phyloP scores from a whole-genome alignment of 768 basidiomycete species.

The Kwoniella mangroviensis region DNA sequence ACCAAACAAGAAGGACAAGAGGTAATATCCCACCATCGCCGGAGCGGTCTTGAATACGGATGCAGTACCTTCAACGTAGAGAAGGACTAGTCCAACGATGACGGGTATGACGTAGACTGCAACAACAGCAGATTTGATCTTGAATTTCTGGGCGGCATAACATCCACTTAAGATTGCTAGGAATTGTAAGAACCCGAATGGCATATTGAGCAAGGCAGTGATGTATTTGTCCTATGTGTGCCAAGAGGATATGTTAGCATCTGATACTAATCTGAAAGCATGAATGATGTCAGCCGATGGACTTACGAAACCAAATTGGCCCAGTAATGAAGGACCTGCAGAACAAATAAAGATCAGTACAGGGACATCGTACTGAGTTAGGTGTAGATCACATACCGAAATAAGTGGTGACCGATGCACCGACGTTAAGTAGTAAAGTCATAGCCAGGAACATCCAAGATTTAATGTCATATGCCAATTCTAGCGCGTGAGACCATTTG shows the following conservation, averaged over 20 bases:
- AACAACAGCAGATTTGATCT: slow-evolving; percentile 43
- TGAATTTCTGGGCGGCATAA: slow-evolving; percentile 42
- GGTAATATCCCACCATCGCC: slow-evolving; percentile 55
- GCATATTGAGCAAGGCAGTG: slow-evolving; percentile 45
- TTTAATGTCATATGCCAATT: slow-evolving; percentile 50
- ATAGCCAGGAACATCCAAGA: slow-evolving; percentile 44
- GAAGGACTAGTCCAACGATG: slow-evolving; percentile 46
- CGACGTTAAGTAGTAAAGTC: slow-evolving; percentile 45
- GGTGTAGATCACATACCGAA: slow-evolving; percentile 19
- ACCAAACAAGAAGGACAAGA: slow-evolving; percentile 55
- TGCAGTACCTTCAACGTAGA: slow-evolving; percentile 34
- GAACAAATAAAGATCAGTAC: too few species aligned
- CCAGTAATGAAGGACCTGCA: slow-evolving; percentile 30
- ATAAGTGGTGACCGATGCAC: slow-evolving; percentile 50
- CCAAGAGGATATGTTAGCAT: not conserved
- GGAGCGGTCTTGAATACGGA: slow-evolving; percentile 27
- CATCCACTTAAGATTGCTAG: slow-evolving; percentile 42
- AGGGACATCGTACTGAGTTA: too few species aligned
- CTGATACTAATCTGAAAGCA: not conserved
- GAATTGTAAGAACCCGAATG: slow-evolving; percentile 53
- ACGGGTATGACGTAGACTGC: slow-evolving; percentile 41
- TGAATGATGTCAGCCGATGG: not conserved
- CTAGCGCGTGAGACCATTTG: slow-evolving; percentile 47
- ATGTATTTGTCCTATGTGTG: slow-evolving; percentile 25
- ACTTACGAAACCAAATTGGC: slow-evolving; percentile 37